Conservation (phyloP, 2,329 filamentous ascomycete genomes). For the Pseudogymnoascus sp. region DNA sequence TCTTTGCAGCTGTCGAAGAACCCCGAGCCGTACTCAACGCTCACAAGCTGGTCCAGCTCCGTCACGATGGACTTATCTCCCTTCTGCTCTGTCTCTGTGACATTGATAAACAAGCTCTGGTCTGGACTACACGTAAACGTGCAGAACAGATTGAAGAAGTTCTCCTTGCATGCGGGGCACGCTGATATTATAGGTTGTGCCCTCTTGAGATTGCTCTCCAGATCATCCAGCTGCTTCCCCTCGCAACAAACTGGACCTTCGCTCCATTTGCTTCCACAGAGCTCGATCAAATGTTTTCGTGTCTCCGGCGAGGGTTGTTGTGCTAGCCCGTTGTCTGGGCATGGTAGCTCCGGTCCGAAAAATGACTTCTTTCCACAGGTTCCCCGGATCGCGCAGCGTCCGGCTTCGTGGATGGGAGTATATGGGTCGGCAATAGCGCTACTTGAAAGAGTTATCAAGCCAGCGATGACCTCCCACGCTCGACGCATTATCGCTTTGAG, state of each 20-base stretch:
- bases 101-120: constrained; percentile 90
- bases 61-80: constrained; percentile 57
- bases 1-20: constrained; percentile 98
- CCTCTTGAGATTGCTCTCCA: constrained; percentile 77
- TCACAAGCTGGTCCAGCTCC: constrained; percentile 83
- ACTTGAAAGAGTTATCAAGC: neutral
- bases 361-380: constrained; percentile 87
- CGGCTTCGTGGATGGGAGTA: constrained; percentile 65
- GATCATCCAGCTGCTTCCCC: constrained; percentile 68
- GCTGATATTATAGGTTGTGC: constrained; percentile 84
- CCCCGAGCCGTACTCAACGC: constrained; percentile 71
- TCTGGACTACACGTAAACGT: constrained; percentile 97
- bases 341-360: constrained; percentile 84
- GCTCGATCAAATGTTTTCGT: constrained; percentile 67
- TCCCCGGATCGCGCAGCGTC: constrained; percentile 82
- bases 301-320: constrained; percentile 62
- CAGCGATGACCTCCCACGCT: neutral
- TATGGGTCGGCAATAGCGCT: constrained; percentile 21
- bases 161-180: constrained; percentile 93
- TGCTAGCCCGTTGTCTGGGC: constrained; percentile 81
- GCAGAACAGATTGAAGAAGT: constrained; percentile 98
- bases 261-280: constrained; percentile 85
- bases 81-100: constrained; percentile 64
- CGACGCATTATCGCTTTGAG: neutral
- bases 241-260: constrained; percentile 79